Evolutionary conservation across 495 filamentous ascomycete species (phyloP).

Genomic region (Xylona heveae): DNA sequence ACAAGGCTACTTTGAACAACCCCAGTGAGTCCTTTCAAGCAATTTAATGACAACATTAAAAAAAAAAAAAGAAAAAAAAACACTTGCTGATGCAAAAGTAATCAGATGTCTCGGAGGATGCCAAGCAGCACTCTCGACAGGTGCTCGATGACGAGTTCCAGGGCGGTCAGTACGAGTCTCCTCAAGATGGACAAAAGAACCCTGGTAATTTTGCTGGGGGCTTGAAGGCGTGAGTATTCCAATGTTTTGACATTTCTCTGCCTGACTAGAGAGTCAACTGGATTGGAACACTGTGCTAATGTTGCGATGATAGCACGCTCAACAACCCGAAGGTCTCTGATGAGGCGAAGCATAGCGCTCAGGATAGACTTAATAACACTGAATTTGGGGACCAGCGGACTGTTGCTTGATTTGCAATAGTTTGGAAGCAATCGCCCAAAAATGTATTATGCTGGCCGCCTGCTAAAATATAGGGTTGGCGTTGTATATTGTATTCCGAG

Average conservation of each 20-base stretch:
- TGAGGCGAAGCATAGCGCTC: conserved; percentile 23
- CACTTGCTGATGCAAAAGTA: conserved; percentile 2
- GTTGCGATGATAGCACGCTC: conserved; percentile 1
- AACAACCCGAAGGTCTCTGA: conserved; percentile 26
- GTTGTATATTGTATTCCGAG: too few relatives aligned
- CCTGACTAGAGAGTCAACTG: neutral
- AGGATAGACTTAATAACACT: conserved; percentile 14
- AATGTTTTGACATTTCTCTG: neutral
- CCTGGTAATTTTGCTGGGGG: conserved; percentile 21
- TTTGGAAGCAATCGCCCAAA: too few relatives aligned
- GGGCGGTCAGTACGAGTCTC: conserved; percentile 11
- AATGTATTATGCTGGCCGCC: too few relatives aligned
- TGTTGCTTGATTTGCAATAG: too few relatives aligned
- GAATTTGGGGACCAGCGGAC: too few relatives aligned
- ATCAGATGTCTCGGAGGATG: conserved; percentile 20
- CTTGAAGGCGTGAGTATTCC: conserved; percentile 19
- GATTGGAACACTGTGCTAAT: neutral
- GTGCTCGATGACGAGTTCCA: conserved; percentile 21
- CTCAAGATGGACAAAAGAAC: conserved; percentile 16
- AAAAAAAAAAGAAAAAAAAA: too few relatives aligned
- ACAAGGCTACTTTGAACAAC: conserved; percentile 27
- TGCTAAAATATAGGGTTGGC: too few relatives aligned
- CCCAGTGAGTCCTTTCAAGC: conserved; percentile 18
- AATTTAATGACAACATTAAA: too few relatives aligned
- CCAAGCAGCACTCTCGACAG: conserved; percentile 21